Evolutionary conservation across 2,329 filamentous ascomycete species (phyloP), one percentile per base, ranked within the genome.

Genomic region (Plectosphaerella plurivora): DNA sequence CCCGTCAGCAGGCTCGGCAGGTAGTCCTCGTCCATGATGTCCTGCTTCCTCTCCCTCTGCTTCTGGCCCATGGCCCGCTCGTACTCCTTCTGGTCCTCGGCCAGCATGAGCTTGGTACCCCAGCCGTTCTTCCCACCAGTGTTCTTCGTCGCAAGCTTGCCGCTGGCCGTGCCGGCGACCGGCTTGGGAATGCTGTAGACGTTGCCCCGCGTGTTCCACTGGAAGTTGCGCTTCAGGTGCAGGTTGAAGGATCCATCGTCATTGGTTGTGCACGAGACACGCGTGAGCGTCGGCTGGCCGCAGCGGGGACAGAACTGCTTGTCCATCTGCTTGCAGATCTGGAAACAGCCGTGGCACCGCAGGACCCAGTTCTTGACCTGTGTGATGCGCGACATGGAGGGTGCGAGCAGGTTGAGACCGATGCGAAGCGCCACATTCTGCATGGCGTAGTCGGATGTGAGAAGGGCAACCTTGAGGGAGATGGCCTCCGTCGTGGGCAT

Each of bases 1-100:
- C 94, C 94, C 1, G 84, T 94, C 64, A 99, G 66, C 47, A 99
- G 89, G 35, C 83, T 78, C 0, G 94, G 94, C 57, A 97, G 71
- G 67, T 92, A 96, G 70, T 99, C 93, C 65, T 95, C 87, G 65
- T 97, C 93, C 93, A 97, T 95, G 52, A 96, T 72, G 70, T 96
- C 91, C 64, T 83, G 86, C 66, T 89, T 83, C 64, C 86, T 86
- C 50, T 74, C 75, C 61, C 87, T 82, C 61, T 79, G 82, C 65
- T 88, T 82, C 60, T 85, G 79, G 3, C 79, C 79, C 15, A 81
- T 68, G 50, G 85, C 85, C 57, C 80, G 76, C 42, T 81, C 68
- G 68, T 89, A 97, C 74, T 99, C 94, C 74, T 96, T 97, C 76
- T 99, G 94, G 67, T 99, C 94, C 72, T 97, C 93, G 0, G 91